Percentiles rank a stretch among this genome's conserved stretches.
Conservation (phyloP, 192 early-diverging fungal species). For the Umbelopsis ramanniana region DNA sequence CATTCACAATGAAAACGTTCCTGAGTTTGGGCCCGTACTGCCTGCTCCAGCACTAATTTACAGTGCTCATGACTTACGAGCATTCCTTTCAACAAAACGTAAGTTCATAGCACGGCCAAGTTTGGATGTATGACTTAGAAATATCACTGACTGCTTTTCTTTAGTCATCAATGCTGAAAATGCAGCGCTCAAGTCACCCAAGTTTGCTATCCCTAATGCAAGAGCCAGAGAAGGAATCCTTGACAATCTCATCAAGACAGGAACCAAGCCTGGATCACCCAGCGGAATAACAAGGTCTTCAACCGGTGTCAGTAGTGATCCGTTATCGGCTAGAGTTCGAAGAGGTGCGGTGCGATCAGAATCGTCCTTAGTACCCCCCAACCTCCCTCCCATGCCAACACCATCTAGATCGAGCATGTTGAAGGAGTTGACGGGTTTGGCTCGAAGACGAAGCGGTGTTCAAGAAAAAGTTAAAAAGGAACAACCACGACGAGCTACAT, state of each 20-base stretch:
- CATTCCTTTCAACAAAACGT: slow-evolving; percentile 44
- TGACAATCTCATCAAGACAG: slow-evolving; percentile 35
- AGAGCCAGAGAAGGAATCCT: slow-evolving; percentile 50
- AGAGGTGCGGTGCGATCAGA: slow-evolving; percentile 3
- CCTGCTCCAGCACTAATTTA: slow-evolving; percentile 54
- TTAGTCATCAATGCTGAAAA: slow-evolving; percentile 58
- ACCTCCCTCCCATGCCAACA: neutral
- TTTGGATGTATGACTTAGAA: too few species aligned
- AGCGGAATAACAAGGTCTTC: neutral
- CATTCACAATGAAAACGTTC: slow-evolving; percentile 48
- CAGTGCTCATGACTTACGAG: slow-evolving; percentile 38
- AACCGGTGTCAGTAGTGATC: neutral
- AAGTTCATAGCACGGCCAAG: neutral
- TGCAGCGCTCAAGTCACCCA: slow-evolving; percentile 55
- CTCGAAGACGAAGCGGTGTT: slow-evolving; percentile 14
- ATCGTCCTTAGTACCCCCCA: neutral
- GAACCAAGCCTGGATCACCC: neutral
- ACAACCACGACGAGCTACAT: neutral
- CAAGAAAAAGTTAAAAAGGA: slow-evolving; percentile 11
- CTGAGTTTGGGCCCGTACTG: slow-evolving; percentile 54
- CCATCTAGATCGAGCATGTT: slow-evolving; percentile 6
- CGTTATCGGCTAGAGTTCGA: neutral
- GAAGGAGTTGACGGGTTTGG: slow-evolving; percentile 1
- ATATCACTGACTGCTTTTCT: neutral
- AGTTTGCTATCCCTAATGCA: slow-evolving; percentile 48